Percentiles rank a stretch among this genome's conserved stretches.
Evolutionary conservation across 192 early-diverging fungal species (phyloP).

Genomic region (Mortierella alpina): DNA sequence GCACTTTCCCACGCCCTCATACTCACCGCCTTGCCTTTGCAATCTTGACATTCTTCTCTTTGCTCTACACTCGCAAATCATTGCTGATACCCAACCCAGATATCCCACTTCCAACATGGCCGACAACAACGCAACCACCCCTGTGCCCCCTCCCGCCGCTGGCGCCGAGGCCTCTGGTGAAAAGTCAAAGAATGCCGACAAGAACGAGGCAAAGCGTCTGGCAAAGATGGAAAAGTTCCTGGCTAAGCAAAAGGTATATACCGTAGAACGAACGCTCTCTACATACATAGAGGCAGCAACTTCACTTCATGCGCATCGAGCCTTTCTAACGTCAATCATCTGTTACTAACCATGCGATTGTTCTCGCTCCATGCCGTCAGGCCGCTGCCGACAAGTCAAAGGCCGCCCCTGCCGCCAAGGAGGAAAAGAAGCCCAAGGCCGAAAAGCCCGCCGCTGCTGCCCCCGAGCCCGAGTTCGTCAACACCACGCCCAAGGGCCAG

Average conservation of each 20-base stretch:
- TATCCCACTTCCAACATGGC: conserved; percentile 33
- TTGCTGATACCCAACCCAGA: conserved; percentile 2
- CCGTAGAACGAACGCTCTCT: conserved; percentile 2
- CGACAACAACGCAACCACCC: conserved; percentile 42
- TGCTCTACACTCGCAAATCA: not conserved
- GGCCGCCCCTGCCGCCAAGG: conserved; percentile 39
- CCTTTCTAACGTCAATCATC: too few relatives aligned
- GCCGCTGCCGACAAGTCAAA: conserved; percentile 59
- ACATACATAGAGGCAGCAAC: too few relatives aligned
- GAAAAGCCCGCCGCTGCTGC: conserved; percentile 40
- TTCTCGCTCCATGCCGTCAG: not conserved
- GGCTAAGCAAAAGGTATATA: conserved; percentile 86
- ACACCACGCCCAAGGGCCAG: conserved; percentile 87
- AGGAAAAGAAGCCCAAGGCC: conserved; percentile 45
- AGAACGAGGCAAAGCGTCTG: conserved; percentile 90
- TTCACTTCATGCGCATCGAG: too few relatives aligned
- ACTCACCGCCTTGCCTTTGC: not conserved
- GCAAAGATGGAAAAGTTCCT: conserved; percentile 94
- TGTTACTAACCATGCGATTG: not conserved
- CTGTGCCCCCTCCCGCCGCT: conserved; percentile 20
- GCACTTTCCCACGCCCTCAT: conserved; percentile 5
- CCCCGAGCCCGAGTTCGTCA: conserved; percentile 74
- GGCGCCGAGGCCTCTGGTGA: conserved; percentile 21
- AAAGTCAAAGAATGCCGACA: conserved; percentile 85
- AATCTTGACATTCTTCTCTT: not conserved